Evolutionary conservation across 306 rosid genomes (phyloP).

Genomic region (Trifolium fragiferum): DNA sequence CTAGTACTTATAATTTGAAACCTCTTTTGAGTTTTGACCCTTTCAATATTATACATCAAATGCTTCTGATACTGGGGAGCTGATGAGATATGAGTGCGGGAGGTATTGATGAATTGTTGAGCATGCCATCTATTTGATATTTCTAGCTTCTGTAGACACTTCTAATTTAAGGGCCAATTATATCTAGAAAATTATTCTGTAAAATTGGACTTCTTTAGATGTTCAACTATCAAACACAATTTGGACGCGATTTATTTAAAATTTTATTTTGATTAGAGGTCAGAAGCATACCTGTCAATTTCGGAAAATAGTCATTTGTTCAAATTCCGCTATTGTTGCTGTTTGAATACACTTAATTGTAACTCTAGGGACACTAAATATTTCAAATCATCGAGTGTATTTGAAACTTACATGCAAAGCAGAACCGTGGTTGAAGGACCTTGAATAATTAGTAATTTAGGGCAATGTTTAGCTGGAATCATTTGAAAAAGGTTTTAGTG

Average conservation of each 20-base stretch:
- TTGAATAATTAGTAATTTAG: conserved; percentile 23
- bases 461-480: background rate
- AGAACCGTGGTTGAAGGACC: background rate
- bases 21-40: background rate
- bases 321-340: no score
- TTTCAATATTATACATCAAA: conserved; percentile 4
- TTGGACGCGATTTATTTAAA: background rate
- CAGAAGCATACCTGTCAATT: no score
- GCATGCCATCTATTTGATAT: background rate
- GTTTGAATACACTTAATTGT: no score
- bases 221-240: background rate
- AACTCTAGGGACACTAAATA: background rate
- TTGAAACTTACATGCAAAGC: conserved; percentile 4
- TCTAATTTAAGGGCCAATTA: background rate
- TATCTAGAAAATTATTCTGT: background rate
- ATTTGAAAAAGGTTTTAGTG: conserved; percentile 5
- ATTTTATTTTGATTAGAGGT: no score
- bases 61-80: conserved; percentile 4
- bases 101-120: background rate
- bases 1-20: conserved; percentile 13
- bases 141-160: background rate
- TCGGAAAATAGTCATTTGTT: no score
- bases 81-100: background rate
- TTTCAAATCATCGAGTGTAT: background rate
- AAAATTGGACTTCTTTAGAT: background rate